phyloP scores from a whole-genome alignment of 805 yeast genomes.

The Yarrowia osloensis region DNA sequence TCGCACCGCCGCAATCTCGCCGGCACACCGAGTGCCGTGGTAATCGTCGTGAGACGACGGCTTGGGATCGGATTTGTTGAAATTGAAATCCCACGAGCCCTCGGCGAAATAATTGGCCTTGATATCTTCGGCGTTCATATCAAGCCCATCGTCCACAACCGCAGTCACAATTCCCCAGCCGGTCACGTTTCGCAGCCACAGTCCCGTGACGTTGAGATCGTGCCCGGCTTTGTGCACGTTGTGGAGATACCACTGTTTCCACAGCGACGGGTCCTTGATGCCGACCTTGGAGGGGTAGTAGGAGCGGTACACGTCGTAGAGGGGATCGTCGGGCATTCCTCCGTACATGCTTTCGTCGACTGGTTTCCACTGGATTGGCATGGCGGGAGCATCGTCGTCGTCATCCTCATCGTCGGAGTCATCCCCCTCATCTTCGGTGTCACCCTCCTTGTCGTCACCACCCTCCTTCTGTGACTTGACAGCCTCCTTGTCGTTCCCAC shows the following conservation, averaged over 20 bases:
- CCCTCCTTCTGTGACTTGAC: no score
- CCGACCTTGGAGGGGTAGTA: constrained; percentile 49
- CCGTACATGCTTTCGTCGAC: constrained; percentile 2
- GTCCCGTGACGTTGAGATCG: constrained; percentile 82
- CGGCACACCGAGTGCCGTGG: constrained; percentile 98
- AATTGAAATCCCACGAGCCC: constrained; percentile 95
- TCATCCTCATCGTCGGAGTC: background rate
- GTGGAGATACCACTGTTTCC: constrained; percentile 87
- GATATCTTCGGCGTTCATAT: constrained; percentile 75
- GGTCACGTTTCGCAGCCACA: constrained; percentile 80
- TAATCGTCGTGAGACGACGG: constrained; percentile 81
- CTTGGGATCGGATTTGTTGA: constrained; percentile 68
- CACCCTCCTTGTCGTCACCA: background rate
- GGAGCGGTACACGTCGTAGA: constrained; percentile 2
- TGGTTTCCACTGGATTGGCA: constrained; percentile 22
- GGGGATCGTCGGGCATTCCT: background rate
- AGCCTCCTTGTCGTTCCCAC: background rate
- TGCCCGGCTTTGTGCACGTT: constrained; percentile 73
- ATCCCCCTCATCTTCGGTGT: background rate
- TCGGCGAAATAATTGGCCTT: constrained; percentile 56
- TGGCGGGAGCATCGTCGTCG: background rate
- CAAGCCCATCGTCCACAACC: constrained; percentile 92
- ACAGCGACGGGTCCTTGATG: constrained; percentile 82
- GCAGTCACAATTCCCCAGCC: constrained; percentile 86
- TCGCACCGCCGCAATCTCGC: constrained; percentile 85